phyloP scores from a whole-genome alignment of 2,329 filamentous ascomycete genomes.

The Xylariales sp. region DNA sequence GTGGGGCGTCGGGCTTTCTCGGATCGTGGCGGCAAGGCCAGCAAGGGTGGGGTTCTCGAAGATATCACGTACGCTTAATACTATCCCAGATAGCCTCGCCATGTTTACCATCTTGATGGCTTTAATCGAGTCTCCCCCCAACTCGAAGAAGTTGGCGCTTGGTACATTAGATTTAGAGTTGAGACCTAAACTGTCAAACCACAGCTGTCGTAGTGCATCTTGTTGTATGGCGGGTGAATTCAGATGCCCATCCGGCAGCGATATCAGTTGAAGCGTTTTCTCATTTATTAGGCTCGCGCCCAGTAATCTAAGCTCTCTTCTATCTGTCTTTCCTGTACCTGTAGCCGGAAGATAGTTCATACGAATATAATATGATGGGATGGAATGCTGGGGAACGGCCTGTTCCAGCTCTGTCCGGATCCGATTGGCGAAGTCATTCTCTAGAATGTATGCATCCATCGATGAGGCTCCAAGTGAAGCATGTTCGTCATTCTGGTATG shows the following conservation, averaged over 20 bases:
- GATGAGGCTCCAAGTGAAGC: too few species aligned
- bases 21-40: too few species aligned
- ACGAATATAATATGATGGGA: too few species aligned
- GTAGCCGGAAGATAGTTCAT: conserved; percentile 8
- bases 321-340: conserved; percentile 9
- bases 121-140: conserved; percentile 7
- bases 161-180: not conserved
- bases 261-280: not conserved
- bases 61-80: conserved; percentile 1
- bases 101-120: conserved; percentile 18
- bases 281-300: not conserved
- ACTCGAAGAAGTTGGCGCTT: conserved; percentile 1
- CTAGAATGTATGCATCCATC: too few species aligned
- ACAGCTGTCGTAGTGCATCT: too few species aligned
- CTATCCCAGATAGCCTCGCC: not conserved
- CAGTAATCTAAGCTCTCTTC: conserved; percentile 1
- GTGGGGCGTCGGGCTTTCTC: too few species aligned
- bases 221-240: too few species aligned
- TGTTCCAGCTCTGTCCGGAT: too few species aligned
- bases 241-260: not conserved
- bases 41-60: too few species aligned
- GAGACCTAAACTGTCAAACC: conserved; percentile 7
- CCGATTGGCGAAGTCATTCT: too few species aligned
- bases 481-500: too few species aligned
- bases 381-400: too few species aligned